phyloP scores from a whole-genome alignment of 2,329 filamentous ascomycete genomes.

The Atkinsonella texensis region DNA sequence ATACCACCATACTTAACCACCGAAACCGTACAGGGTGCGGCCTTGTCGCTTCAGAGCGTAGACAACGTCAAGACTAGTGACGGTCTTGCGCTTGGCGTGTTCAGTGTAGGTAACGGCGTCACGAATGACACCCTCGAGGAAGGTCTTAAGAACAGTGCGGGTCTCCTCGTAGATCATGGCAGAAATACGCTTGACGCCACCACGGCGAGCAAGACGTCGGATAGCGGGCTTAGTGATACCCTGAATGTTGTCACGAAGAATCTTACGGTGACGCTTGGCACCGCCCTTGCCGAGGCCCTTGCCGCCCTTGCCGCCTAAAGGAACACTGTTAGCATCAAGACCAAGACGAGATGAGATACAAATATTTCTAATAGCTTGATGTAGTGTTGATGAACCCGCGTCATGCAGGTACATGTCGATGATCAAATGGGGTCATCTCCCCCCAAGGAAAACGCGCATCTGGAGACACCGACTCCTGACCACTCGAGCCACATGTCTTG shows the following conservation, averaged over 20 bases:
- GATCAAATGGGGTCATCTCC: not conserved
- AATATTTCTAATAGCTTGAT: not conserved
- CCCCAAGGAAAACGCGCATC: not conserved
- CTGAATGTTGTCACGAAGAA: conserved; percentile 99
- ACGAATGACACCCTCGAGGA: conserved; percentile 66
- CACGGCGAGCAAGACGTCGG: conserved; percentile 95
- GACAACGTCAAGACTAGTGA: conserved; percentile 58
- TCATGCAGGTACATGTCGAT: not conserved
- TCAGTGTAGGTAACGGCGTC: conserved; percentile 69
- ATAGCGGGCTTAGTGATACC: conserved; percentile 98
- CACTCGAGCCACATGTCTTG: too few relatives aligned
- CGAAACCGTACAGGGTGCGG: conserved; percentile 78
- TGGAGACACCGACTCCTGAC: too few relatives aligned
- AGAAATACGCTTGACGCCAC: conserved; percentile 99
- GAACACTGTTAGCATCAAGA: conserved; percentile 30
- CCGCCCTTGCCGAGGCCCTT: conserved; percentile 97
- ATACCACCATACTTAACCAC: conserved; percentile 49
- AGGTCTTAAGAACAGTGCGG: conserved; percentile 65
- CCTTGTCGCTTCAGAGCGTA: conserved; percentile 59
- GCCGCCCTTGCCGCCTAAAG: conserved; percentile 78
- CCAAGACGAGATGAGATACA: not conserved
- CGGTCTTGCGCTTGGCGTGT: conserved; percentile 72
- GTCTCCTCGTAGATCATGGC: conserved; percentile 82
- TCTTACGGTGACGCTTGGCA: conserved; percentile 98
- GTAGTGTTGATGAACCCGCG: not conserved